Percentiles rank a stretch among this genome's conserved stretches.
These are phyloP conservation scores for Emmonsiellopsis sp. DNA, from an alignment of 2,329 filamentous ascomycete genomes.

Conservation along the genomic window DNA sequence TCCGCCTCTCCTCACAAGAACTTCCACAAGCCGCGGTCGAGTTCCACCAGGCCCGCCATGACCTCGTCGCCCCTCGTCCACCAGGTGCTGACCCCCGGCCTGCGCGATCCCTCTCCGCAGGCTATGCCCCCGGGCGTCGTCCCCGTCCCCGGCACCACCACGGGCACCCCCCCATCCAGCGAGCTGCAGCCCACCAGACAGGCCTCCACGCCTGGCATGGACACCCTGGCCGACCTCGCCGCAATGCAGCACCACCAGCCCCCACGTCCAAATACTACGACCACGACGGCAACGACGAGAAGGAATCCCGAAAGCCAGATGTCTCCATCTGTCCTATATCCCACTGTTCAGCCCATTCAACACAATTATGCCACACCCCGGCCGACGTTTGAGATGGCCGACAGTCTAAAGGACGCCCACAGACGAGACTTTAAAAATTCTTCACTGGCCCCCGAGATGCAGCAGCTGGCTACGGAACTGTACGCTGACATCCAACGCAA, in stretches of 20 bases:
- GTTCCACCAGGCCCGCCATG: constrained; percentile 24
- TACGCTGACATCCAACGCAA: constrained; percentile 36
- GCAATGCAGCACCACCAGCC: constrained; percentile 40
- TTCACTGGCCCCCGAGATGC: constrained; percentile 33
- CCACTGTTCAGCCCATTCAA: constrained; percentile 27
- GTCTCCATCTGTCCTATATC: constrained; percentile 33
- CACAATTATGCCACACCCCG: constrained; percentile 33
- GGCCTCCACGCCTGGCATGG: constrained; percentile 39
- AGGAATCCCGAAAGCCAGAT: constrained; percentile 36
- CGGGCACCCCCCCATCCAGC: constrained; percentile 27
- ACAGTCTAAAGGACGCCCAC: constrained; percentile 31
- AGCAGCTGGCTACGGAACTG: constrained; percentile 32
- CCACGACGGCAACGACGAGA: constrained; percentile 26
- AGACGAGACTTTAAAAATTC: constrained; percentile 33
- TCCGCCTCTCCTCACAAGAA: constrained; percentile 28
- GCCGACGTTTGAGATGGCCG: constrained; percentile 36
- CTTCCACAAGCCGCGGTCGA: constrained; percentile 27
- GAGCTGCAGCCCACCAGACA: constrained; percentile 29
- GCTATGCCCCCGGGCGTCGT: constrained; percentile 23
- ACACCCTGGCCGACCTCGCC: constrained; percentile 40
- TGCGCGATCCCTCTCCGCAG: constrained; percentile 30
- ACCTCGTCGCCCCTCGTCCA: constrained; percentile 35
- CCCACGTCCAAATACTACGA: constrained; percentile 29
- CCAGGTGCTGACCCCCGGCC: constrained; percentile 30
- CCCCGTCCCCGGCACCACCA: constrained; percentile 20